Conservation (phyloP, 139 green algal genomes). For the Chlorella sorokiniana region DNA sequence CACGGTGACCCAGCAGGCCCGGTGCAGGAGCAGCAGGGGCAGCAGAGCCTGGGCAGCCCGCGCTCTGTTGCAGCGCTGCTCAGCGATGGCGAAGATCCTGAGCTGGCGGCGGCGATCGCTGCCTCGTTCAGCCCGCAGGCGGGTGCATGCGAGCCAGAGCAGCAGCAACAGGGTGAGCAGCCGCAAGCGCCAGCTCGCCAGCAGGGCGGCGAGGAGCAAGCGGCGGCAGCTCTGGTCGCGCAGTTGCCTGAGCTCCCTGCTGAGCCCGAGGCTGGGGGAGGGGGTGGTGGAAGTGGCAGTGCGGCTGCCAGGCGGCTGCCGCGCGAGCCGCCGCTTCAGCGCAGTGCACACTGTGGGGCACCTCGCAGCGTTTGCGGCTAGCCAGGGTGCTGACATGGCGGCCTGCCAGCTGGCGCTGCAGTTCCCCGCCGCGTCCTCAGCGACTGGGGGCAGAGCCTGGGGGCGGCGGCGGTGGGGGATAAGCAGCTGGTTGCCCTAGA, state of each 20-base stretch:
- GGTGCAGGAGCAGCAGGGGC: not conserved
- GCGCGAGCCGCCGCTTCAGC: constrained; percentile 36
- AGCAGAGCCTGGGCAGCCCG: not conserved
- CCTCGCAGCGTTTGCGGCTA: constrained; percentile 30
- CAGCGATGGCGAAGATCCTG: constrained; percentile 51
- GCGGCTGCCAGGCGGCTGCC: constrained; percentile 34
- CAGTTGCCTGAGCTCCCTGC: constrained; percentile 12
- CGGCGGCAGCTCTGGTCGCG: not conserved
- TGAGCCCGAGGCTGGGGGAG: constrained; percentile 33
- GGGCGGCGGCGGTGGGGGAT: constrained; percentile 1
- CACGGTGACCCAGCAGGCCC: not conserved
- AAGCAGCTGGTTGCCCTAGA: constrained; percentile 32
- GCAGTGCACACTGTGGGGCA: constrained; percentile 35
- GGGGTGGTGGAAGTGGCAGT: constrained; percentile 42
- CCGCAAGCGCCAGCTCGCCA: not conserved
- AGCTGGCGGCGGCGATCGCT: constrained; percentile 71
- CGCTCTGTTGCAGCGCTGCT: not conserved
- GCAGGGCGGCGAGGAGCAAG: not conserved
- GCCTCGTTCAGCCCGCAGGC: constrained; percentile 51
- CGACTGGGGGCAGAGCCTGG: constrained; percentile 22
- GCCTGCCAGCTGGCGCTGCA: constrained; percentile 10
- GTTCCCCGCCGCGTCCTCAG: constrained; percentile 23
- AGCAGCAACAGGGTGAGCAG: not conserved
- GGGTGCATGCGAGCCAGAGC: not conserved
- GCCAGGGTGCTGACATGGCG: constrained; percentile 20